Evolutionary conservation across 441 rosid genomes (phyloP), one percentile per base, ranked within the genome.

Genomic region (Brassica hybrid): DNA sequence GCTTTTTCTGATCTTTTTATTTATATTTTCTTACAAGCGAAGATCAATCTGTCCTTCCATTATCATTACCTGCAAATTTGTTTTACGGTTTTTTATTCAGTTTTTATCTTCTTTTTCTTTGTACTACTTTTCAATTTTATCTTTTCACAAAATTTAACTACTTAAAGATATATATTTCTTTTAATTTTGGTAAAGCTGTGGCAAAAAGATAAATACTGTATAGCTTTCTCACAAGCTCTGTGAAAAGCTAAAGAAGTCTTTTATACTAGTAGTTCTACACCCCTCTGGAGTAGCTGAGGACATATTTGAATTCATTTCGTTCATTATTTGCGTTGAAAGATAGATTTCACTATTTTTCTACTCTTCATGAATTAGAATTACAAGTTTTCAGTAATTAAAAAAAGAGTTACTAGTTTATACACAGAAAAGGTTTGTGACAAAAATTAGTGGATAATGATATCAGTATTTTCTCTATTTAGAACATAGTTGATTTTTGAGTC

Each of bases 51-150:
- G 71, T 80, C 74, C 78, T 83, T 85, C 84, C 71, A 75, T 84
- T 85, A 79, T 82, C 82, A 79, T 79, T 81, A 67, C 77, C 83
- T 59, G 81, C 80, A 85, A 80, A 73, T 65, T 64, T 77, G 74
- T 75, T 81, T 69, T 32, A 27, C 32, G 32, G 6, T 27, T 27
- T 27, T 27, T 27, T 27, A 1, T 21, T 21, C 23, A 21, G 23
- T 21, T 21, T 21, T 43, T 21, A 21, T 21, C 23, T 21, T 21
- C 23, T 21, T 21, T 2, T 21, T 21, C 23, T 21, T 21, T 21
- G 23, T 21, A 21, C 23, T 21, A 21, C 23, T 27, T 27, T 27
- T 27, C 32, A 27, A 27, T 27, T 27, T 27, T 27, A 5, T 27
- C 43, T 38, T 38, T 9, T 11, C 12, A 38, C 12, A 9, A 9